phyloP scores from a whole-genome alignment of 1,284 basidiomycete genomes.

The Schizopora paradoxa region DNA sequence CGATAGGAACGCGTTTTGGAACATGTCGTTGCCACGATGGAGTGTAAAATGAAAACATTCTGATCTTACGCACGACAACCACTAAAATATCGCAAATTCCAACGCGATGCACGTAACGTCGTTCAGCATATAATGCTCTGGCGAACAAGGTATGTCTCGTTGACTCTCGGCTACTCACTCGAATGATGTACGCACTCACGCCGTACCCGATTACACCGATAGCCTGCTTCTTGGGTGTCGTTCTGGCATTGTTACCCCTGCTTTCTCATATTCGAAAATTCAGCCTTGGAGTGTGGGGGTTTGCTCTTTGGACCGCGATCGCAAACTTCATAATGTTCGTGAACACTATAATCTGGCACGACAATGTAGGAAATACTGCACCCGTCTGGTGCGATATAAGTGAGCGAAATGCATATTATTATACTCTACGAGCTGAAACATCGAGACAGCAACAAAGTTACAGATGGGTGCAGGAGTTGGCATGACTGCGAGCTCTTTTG shows the following conservation, averaged over 20 bases:
- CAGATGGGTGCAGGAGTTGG: not conserved
- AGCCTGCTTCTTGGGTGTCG: conserved; percentile 45
- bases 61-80: too few species aligned
- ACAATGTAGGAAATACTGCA: conserved; percentile 47
- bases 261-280: conserved; percentile 55
- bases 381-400: conserved; percentile 77
- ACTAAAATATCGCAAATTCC: too few species aligned
- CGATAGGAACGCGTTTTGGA: too few species aligned
- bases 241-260: conserved; percentile 45
- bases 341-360: conserved; percentile 63
- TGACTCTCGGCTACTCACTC: too few species aligned
- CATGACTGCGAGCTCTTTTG: conserved; percentile 40
- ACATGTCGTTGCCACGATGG: too few species aligned
- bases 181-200: too few species aligned
- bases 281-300: conserved; percentile 55
- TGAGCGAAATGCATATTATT: conserved; percentile 32
- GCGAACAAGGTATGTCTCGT: too few species aligned
- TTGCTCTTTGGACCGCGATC: conserved; percentile 57
- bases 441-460: not conserved
- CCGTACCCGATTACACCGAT: conserved; percentile 26
- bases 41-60: too few species aligned
- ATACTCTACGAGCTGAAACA: too few species aligned
- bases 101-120: too few species aligned
- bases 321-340: conserved; percentile 52
- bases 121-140: too few species aligned